A percentile compares a stretch with the other conserved stretches of the same genome.
phyloP scores from a whole-genome alignment of 495 filamentous ascomycete species.

The Penicillium flavigenum region DNA sequence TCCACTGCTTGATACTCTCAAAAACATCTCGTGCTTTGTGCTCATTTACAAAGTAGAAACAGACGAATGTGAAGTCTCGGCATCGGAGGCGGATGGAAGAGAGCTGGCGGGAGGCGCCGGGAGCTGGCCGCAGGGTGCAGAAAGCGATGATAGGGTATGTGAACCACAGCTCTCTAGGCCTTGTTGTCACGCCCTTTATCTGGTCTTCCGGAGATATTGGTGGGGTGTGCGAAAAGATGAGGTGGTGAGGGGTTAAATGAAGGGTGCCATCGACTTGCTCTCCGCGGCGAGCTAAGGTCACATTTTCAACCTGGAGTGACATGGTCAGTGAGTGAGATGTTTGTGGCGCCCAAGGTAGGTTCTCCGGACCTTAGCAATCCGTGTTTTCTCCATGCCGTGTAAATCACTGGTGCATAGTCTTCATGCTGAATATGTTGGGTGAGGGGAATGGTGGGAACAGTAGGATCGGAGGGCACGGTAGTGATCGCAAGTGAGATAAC shows the following conservation, averaged over 20 bases:
- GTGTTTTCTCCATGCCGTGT: conserved; percentile 57
- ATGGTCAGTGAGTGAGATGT: conserved; percentile 14
- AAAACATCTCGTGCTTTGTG: conserved; percentile 78
- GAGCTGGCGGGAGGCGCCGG: conserved; percentile 65
- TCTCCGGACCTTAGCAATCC: conserved; percentile 51
- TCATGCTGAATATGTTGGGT: conserved; percentile 30
- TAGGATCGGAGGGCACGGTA: not conserved
- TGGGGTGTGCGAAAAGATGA: conserved; percentile 59
- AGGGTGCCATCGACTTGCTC: conserved; percentile 59
- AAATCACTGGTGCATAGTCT: conserved; percentile 39
- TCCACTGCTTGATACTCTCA: conserved; percentile 79
- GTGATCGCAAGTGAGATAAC: not conserved
- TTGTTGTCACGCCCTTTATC: conserved; percentile 34
- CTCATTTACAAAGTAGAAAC: conserved; percentile 81
- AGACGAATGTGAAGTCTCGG: conserved; percentile 89
- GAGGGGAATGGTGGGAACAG: conserved; percentile 10
- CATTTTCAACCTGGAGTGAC: conserved; percentile 55
- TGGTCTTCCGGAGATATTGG: conserved; percentile 35
- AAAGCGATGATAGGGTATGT: conserved; percentile 87
- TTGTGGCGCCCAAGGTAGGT: not conserved
- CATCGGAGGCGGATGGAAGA: conserved; percentile 87
- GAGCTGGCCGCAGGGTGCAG: conserved; percentile 69
- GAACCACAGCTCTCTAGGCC: conserved; percentile 82
- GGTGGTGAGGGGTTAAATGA: conserved; percentile 64
- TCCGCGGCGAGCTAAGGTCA: conserved; percentile 61